Percentiles rank a stretch among this genome's conserved stretches.
These are phyloP conservation scores for Euclidium syriacum DNA, from an alignment of 345 rosid species.

Conservation along the genomic window DNA sequence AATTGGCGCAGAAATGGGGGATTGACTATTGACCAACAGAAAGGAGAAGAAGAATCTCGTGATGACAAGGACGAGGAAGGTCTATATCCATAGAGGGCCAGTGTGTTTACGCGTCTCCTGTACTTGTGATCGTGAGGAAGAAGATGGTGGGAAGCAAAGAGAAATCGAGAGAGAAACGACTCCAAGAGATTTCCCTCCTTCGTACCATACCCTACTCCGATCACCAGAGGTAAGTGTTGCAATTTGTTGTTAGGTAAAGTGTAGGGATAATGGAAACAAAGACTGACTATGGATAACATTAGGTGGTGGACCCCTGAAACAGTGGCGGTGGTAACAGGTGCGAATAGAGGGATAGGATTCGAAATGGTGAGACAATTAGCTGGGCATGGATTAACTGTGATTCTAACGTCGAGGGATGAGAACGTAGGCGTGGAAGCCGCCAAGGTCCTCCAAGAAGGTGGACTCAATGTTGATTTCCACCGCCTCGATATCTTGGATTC, in stretches of 20 bases:
- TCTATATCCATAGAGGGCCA: no score
- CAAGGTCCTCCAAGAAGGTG: conserved; percentile 75
- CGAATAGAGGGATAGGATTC: conserved; percentile 90
- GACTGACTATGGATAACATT: no score
- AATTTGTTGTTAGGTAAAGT: no score
- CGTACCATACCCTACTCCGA: conserved; percentile 90
- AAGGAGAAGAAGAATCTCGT: no score
- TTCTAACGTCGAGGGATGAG: conserved; percentile 71
- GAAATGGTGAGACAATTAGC: conserved; percentile 91
- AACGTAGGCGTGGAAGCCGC: conserved; percentile 78
- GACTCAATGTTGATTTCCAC: conserved; percentile 69
- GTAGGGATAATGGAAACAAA: no score
- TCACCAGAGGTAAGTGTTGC: conserved; percentile 97
- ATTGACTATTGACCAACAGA: no score
- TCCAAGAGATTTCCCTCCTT: conserved; percentile 76
- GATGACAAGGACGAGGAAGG: no score
- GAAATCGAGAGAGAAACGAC: conserved; percentile 62
- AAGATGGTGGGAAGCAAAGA: conserved; percentile 54
- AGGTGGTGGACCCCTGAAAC: conserved; percentile 97
- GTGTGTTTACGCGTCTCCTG: no score
- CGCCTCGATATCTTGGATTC: conserved; percentile 65
- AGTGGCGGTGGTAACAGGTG: conserved; percentile 86
- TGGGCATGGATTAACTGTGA: conserved; percentile 68
- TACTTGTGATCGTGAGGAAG: no score
- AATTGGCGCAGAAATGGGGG: no score